phyloP scores from a whole-genome alignment of 1,284 basidiomycete genomes.

The Rhodofomes roseus region DNA sequence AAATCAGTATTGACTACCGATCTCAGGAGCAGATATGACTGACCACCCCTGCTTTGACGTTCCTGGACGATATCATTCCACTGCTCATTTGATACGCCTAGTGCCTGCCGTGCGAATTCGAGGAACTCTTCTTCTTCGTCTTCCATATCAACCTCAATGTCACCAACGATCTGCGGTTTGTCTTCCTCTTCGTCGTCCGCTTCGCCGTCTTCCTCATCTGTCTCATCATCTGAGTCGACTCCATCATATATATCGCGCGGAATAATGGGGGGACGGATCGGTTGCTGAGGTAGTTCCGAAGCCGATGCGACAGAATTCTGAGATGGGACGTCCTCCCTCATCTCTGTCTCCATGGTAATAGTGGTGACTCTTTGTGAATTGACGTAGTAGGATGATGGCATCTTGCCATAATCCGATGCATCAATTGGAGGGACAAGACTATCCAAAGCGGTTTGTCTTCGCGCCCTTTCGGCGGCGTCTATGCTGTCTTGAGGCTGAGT shows the following conservation, averaged over 20 bases:
- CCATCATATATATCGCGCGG: slow-evolving; percentile 81
- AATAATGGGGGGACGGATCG: slow-evolving; percentile 72
- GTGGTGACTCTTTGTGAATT: slow-evolving; percentile 66
- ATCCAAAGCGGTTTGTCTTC: slow-evolving; percentile 61
- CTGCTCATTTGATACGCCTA: slow-evolving; percentile 82
- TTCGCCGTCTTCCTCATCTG: slow-evolving; percentile 59
- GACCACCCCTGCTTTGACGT: slow-evolving; percentile 73
- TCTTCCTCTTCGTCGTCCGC: slow-evolving; percentile 68
- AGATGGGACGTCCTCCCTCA: slow-evolving; percentile 25
- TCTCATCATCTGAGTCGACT: slow-evolving; percentile 82
- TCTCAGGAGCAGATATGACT: slow-evolving; percentile 22
- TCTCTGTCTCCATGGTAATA: slow-evolving; percentile 44
- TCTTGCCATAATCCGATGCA: slow-evolving; percentile 73
- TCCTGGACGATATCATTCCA: slow-evolving; percentile 82
- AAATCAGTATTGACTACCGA: slow-evolving; percentile 1
- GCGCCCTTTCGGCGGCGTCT: slow-evolving; percentile 28
- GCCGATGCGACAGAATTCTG: slow-evolving; percentile 5
- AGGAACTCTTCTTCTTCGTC: slow-evolving; percentile 91
- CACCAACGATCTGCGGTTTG: slow-evolving; percentile 72
- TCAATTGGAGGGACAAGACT: slow-evolving; percentile 67
- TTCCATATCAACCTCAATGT: slow-evolving; percentile 83
- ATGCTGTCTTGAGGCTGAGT: slow-evolving; percentile 4
- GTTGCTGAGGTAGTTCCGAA: slow-evolving; percentile 27
- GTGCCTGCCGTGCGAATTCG: slow-evolving; percentile 84
- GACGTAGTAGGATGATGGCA: slow-evolving; percentile 66